phyloP scores from a whole-genome alignment of 179 eudicot genomes.

The Gypsophila paniculata region DNA sequence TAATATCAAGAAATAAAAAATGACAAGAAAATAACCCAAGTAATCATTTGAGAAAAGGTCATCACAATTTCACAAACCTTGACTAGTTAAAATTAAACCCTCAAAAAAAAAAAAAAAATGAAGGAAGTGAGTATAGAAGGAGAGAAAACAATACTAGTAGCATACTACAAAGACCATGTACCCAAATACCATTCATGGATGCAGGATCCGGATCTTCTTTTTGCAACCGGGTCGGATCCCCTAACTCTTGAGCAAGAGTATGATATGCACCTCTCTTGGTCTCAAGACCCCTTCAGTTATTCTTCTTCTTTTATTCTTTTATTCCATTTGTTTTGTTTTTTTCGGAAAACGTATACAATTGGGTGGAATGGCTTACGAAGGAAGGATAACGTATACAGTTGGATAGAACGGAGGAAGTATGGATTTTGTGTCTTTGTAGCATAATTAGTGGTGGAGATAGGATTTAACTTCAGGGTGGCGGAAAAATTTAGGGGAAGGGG shows the following conservation, averaged over 20 bases:
- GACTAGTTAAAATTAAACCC: neutral
- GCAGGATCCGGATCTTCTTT: conserved; percentile 75
- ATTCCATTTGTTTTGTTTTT: neutral
- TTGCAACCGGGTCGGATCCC: conserved; percentile 86
- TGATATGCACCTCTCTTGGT: conserved; percentile 86
- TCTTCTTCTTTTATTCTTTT: neutral
- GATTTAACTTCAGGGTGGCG: no score
- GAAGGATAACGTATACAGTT: no score
- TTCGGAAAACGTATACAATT: no score
- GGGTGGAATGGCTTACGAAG: no score
- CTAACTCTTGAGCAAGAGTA: conserved; percentile 76
- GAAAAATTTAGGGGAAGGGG: no score
- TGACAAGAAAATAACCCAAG: no score
- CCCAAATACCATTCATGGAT: conserved; percentile 83
- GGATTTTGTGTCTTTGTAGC: neutral
- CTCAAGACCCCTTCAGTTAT: conserved; percentile 68
- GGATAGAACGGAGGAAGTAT: no score
- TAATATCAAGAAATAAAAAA: no score
- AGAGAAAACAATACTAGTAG: conserved; percentile 61
- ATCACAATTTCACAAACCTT: no score
- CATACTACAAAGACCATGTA: conserved; percentile 82
- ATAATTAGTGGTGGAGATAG: no score
- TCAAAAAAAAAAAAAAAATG: neutral
- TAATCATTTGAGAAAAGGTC: no score
- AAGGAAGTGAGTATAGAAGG: conserved; percentile 62